Percentiles rank a stretch among this genome's conserved stretches.
Conservation (phyloP, 257 asterid genomes). For the Jacaranda copaia region DNA sequence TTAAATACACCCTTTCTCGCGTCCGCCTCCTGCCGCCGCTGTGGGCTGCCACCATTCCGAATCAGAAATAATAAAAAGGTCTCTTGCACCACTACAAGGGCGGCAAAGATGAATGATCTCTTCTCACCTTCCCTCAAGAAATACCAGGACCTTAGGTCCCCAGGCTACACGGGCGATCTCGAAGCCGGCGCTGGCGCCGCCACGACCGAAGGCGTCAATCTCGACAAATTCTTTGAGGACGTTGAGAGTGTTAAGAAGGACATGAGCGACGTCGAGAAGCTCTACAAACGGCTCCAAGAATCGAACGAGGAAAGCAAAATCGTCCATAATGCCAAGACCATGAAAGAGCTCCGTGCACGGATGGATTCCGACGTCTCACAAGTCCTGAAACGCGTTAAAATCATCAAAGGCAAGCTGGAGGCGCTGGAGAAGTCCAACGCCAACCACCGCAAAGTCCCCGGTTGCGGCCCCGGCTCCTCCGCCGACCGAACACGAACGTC, state of each 20-base stretch:
- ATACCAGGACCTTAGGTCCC: conserved; percentile 41
- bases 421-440: conserved; percentile 57
- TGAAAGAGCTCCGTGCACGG: conserved; percentile 58
- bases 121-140: conserved; percentile 59
- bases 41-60: not conserved
- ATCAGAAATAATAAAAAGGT: not conserved
- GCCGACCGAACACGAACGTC: conserved; percentile 57
- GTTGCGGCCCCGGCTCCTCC: conserved; percentile 69
- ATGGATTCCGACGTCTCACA: conserved; percentile 61
- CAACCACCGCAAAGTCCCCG: conserved; percentile 55
- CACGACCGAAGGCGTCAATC: conserved; percentile 55
- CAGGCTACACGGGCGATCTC: conserved; percentile 41
- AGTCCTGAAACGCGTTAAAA: conserved; percentile 55
- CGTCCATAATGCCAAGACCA: conserved; percentile 56
- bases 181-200: conserved; percentile 48
- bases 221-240: conserved; percentile 57
- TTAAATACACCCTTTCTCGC: not conserved
- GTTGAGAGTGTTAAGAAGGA: conserved; percentile 58
- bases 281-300: conserved; percentile 56
- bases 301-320: conserved; percentile 58
- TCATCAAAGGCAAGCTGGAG: conserved; percentile 57
- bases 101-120: conserved; percentile 64
- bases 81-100: not conserved
- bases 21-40: conserved; percentile 19
- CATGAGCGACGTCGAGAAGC: conserved; percentile 57